Evolutionary conservation across 2,329 filamentous ascomycete species (phyloP).

Genomic region (Fusarium sp.): DNA sequence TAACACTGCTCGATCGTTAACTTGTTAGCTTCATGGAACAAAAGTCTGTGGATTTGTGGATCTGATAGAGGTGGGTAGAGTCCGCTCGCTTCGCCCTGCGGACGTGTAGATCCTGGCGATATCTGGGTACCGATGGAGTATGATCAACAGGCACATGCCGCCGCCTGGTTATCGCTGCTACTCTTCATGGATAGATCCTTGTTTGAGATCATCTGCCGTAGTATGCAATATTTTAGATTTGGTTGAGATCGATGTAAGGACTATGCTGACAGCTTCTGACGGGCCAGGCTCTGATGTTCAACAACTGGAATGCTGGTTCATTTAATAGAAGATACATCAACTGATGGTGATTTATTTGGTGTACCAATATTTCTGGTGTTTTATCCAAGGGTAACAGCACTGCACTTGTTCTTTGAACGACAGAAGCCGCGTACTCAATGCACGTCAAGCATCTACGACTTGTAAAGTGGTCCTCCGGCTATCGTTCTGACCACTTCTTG

Average conservation of each 20-base stretch:
- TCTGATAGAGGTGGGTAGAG: background rate
- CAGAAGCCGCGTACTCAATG: too few relatives aligned
- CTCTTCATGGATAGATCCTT: constrained; percentile 8
- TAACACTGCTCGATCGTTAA: background rate
- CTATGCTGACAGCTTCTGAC: background rate
- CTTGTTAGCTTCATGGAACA: background rate
- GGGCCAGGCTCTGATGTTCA: background rate
- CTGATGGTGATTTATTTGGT: background rate
- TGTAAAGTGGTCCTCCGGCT: too few relatives aligned
- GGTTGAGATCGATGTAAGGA: background rate
- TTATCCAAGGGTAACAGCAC: background rate
- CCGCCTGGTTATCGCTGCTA: background rate
- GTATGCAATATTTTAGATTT: background rate
- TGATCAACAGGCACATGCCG: constrained; percentile 2
- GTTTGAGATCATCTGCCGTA: constrained; percentile 1
- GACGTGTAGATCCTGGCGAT: constrained; percentile 1
- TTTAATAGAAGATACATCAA: background rate
- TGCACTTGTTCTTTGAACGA: too few relatives aligned
- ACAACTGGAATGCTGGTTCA: constrained; percentile 6
- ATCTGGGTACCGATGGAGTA: background rate
- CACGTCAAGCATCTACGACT: too few relatives aligned
- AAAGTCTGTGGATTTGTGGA: background rate
- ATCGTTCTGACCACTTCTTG: too few relatives aligned
- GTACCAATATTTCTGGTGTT: background rate
- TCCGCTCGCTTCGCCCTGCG: constrained; percentile 7